Evolutionary conservation across 75 land plant genomes (phyloP).

Genomic region (Cryptomeria japonica): DNA sequence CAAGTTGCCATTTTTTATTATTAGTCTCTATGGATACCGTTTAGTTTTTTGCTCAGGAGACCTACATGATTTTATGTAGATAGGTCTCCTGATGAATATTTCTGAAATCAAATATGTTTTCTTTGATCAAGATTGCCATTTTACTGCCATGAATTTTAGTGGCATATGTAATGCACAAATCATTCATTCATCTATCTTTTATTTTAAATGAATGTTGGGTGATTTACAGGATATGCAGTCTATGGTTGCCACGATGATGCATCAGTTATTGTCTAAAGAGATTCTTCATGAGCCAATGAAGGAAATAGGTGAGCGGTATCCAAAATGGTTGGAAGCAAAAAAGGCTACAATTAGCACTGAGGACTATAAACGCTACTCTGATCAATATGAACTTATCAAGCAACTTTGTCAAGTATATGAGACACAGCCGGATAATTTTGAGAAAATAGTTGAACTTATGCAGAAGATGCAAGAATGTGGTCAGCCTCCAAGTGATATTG

Average conservation of each 20-base stretch:
- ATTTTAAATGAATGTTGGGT: neutral
- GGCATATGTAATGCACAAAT: constrained; percentile 1
- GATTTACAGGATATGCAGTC: constrained; percentile 83
- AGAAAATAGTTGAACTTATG: constrained; percentile 88
- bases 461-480: constrained; percentile 99
- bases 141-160: neutral
- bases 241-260: constrained; percentile 95
- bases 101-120: neutral
- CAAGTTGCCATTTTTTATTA: neutral
- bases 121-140: neutral
- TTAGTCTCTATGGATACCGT: neutral
- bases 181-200: neutral
- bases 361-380: constrained; percentile 69
- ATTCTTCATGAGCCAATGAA: constrained; percentile 98
- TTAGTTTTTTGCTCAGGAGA: neutral
- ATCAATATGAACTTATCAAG: constrained; percentile 73
- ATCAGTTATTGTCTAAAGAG: constrained; percentile 89
- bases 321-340: constrained; percentile 84
- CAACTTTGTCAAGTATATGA: constrained; percentile 87
- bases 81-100: neutral
- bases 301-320: constrained; percentile 91
- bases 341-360: constrained; percentile 54
- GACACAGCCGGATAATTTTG: constrained; percentile 73
- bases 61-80: neutral
- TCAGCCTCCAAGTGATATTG: constrained; percentile 95